Conservation (phyloP, 495 filamentous ascomycete genomes). For the Saxophila tyrrhenica region DNA sequence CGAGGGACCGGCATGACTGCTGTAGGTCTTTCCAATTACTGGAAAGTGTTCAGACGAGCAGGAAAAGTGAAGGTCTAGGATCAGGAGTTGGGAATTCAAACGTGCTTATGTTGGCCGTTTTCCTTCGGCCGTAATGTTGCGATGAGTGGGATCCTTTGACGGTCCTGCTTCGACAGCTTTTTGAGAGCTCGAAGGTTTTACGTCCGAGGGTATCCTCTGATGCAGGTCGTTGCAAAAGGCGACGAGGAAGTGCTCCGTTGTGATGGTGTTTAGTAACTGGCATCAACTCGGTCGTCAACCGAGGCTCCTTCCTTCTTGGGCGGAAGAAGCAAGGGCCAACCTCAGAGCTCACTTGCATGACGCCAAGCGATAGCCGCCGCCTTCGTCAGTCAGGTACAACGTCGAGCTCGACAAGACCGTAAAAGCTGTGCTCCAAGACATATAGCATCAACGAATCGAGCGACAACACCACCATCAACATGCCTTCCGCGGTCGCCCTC, state of each 20-base stretch:
- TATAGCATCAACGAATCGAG: too few species aligned
- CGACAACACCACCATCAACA: constrained; percentile 27
- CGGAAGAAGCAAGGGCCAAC: background rate
- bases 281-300: background rate
- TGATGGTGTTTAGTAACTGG: too few species aligned
- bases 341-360: too few species aligned
- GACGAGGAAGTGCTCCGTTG: too few species aligned
- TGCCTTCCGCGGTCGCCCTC: constrained; percentile 61
- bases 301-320: background rate
- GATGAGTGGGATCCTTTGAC: too few species aligned
- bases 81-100: background rate
- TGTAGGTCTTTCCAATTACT: too few species aligned
- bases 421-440: too few species aligned
- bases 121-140: background rate
- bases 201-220: background rate
- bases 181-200: background rate
- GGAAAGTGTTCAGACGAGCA: background rate
- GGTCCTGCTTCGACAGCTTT: too few species aligned
- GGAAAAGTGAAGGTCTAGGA: background rate
- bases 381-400: background rate
- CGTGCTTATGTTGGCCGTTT: background rate
- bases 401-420: background rate
- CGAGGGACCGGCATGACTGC: constrained; percentile 53
- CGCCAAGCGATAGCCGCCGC: background rate
- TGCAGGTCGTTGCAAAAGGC: too few species aligned